Evolutionary conservation across 805 yeast genomes (phyloP).

Genomic region (Wickerhamomyces kurtzmanii): DNA sequence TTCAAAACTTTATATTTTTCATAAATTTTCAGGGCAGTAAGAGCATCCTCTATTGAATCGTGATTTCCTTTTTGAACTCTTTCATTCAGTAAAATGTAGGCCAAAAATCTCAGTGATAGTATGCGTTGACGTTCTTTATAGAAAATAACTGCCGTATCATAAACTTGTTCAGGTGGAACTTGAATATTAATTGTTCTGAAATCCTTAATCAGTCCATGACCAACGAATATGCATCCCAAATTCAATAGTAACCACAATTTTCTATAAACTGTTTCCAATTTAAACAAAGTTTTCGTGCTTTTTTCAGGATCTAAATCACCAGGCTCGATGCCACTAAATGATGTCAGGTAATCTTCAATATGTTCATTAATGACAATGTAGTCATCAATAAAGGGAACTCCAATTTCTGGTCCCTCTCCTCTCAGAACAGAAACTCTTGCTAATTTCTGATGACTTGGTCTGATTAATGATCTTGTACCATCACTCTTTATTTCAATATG

Average conservation of each 20-base stretch:
- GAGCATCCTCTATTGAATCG: conserved; percentile 95
- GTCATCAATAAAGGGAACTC: conserved; percentile 85
- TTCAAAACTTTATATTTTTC: conserved; percentile 58
- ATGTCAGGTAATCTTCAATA: conserved; percentile 80
- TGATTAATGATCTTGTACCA: conserved; percentile 59
- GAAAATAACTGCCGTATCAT: conserved; percentile 81
- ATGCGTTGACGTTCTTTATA: conserved; percentile 71
- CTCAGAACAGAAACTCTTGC: conserved; percentile 87
- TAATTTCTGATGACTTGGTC: conserved; percentile 67
- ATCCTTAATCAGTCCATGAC: conserved; percentile 88
- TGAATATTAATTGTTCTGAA: conserved; percentile 88
- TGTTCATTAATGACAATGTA: conserved; percentile 66
- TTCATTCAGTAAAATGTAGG: conserved; percentile 65
- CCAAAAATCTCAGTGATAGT: conserved; percentile 76
- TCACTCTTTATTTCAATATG: conserved; percentile 66
- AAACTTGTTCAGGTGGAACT: conserved; percentile 76
- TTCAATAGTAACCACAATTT: conserved; percentile 85
- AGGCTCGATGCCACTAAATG: conserved; percentile 86
- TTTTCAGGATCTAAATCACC: conserved; percentile 74
- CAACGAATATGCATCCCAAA: conserved; percentile 85
- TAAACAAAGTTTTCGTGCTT: conserved; percentile 64
- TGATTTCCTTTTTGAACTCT: conserved; percentile 89
- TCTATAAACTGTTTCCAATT: conserved; percentile 75
- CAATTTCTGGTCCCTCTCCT: conserved; percentile 58
- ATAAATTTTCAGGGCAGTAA: conserved; percentile 73